These are phyloP conservation scores for Sistotremastrum suecicum DNA, from an alignment of 768 basidiomycete species.

Conservation along the genomic window DNA sequence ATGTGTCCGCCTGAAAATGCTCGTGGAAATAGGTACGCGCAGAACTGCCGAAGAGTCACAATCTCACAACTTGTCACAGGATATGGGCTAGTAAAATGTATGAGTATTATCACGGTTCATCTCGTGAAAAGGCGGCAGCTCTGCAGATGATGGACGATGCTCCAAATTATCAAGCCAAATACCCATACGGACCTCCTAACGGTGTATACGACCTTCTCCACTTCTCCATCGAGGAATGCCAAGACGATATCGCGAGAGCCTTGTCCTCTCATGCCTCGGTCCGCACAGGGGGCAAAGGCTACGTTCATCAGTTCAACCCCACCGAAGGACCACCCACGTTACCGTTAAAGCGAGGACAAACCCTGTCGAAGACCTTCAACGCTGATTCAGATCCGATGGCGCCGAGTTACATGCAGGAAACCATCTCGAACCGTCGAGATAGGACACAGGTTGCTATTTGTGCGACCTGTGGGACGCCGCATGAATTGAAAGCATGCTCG, in stretches of 20 bases:
- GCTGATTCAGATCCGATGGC: slow-evolving; percentile 5
- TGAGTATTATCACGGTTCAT: slow-evolving; percentile 12
- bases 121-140: slow-evolving; percentile 8
- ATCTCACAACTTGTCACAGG: slow-evolving; percentile 8
- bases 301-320: slow-evolving; percentile 14
- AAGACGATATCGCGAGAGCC: slow-evolving; percentile 7
- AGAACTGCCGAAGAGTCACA: slow-evolving; percentile 7
- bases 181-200: too few species aligned
- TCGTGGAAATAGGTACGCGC: background rate
- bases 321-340: slow-evolving; percentile 1
- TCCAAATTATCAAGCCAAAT: too few species aligned
- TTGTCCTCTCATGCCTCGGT: slow-evolving; percentile 15
- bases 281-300: slow-evolving; percentile 12
- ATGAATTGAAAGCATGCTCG: slow-evolving; percentile 14
- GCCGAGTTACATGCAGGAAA: slow-evolving; percentile 16
- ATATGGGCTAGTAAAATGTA: slow-evolving; percentile 12
- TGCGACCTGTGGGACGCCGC: slow-evolving; percentile 18
- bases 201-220: too few species aligned
- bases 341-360: slow-evolving; percentile 4
- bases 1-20: slow-evolving; percentile 14
- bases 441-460: slow-evolving; percentile 13
- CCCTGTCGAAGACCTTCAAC: slow-evolving; percentile 9
- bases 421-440: slow-evolving; percentile 12
- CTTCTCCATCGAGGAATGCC: too few species aligned
- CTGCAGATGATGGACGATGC: slow-evolving; percentile 9